These are phyloP conservation scores for Myochromella boudieri DNA, from an alignment of 768 basidiomycete genomes.

Conservation along the genomic window DNA sequence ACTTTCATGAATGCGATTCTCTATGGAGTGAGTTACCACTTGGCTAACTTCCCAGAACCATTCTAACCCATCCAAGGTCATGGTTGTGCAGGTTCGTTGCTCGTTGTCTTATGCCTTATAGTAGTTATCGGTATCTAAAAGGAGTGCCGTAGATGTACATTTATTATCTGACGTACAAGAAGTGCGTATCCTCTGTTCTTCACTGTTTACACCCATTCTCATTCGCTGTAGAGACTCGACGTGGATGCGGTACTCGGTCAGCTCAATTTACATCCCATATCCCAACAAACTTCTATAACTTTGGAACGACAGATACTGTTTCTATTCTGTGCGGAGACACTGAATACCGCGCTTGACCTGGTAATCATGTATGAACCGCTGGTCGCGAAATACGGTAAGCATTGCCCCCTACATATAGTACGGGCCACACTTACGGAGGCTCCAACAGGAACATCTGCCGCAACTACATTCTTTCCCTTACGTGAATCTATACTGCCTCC, in stretches of 20 bases:
- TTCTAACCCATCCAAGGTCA: neutral
- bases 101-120: neutral
- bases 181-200: constrained; percentile 22
- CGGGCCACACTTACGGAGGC: neutral
- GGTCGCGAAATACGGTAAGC: constrained; percentile 37
- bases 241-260: constrained; percentile 41
- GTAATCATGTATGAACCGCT: constrained; percentile 48
- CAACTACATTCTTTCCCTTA: constrained; percentile 34
- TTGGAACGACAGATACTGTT: constrained; percentile 32
- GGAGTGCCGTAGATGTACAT: constrained; percentile 16
- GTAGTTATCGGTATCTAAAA: neutral
- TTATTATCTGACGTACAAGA: constrained; percentile 40
- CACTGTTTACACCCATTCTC: neutral
- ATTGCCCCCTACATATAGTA: neutral
- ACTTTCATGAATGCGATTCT: constrained; percentile 38
- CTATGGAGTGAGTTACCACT: constrained; percentile 36
- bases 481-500: constrained; percentile 23
- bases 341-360: constrained; percentile 45
- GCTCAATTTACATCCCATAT: constrained; percentile 2
- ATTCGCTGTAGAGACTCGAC: constrained; percentile 38
- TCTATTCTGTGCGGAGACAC: constrained; percentile 40
- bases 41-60: neutral
- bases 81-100: constrained; percentile 1
- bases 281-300: neutral
- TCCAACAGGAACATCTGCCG: constrained; percentile 27